Evolutionary conservation across 495 filamentous ascomycete species (phyloP).

Genomic region (Podospora comata): DNA sequence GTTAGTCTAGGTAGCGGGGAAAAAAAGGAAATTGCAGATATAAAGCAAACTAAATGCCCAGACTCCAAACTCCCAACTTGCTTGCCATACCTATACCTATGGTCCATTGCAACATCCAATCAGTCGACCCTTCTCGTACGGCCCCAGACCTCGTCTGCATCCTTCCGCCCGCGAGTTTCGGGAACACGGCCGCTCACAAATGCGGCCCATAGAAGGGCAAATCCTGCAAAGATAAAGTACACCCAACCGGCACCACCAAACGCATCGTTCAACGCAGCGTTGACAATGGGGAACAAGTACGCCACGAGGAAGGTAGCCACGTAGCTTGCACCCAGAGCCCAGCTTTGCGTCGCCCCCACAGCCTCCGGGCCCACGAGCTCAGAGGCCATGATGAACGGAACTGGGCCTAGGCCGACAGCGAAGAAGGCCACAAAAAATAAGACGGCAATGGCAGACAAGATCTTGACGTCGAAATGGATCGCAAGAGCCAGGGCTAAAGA

Average conservation of each 20-base stretch:
- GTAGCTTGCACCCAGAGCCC: constrained; percentile 84
- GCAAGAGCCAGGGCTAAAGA: constrained; percentile 71
- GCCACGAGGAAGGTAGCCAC: constrained; percentile 87
- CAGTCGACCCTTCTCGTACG: constrained; percentile 54
- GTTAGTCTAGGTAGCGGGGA: background rate
- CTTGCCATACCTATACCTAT: background rate
- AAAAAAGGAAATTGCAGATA: constrained; percentile 11
- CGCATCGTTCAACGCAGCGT: constrained; percentile 57
- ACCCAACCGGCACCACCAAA: constrained; percentile 71
- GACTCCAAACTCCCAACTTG: constrained; percentile 9
- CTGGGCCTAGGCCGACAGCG: constrained; percentile 84
- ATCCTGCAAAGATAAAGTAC: constrained; percentile 79
- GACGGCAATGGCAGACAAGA: constrained; percentile 74
- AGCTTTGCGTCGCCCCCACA: constrained; percentile 82
- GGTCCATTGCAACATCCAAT: background rate
- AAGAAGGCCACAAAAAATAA: constrained; percentile 85
- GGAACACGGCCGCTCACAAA: constrained; percentile 73
- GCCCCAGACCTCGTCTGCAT: constrained; percentile 86
- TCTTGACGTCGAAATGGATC: constrained; percentile 63
- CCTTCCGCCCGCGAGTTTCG: constrained; percentile 78
- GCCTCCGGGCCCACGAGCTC: constrained; percentile 87
- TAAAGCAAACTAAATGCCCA: background rate
- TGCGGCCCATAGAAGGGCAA: constrained; percentile 60
- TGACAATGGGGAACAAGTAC: constrained; percentile 87
- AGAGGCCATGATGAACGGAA: constrained; percentile 88